phyloP scores from a whole-genome alignment of 1,284 basidiomycete species.

The Malassezia obtusa region DNA sequence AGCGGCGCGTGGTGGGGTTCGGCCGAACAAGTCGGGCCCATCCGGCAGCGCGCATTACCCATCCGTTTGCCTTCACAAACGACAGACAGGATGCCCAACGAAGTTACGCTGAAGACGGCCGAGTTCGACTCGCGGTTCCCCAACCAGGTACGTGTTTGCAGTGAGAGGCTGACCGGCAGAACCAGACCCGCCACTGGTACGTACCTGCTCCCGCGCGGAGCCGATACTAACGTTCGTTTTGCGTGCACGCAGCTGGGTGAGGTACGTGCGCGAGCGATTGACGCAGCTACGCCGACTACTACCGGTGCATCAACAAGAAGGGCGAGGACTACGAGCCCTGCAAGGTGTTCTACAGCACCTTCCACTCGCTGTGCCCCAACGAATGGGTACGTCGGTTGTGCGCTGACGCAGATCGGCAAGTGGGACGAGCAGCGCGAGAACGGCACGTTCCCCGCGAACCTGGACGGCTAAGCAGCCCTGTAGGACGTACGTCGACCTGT shows the following conservation, averaged over 20 bases:
- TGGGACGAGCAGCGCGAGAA: slow-evolving; percentile 48
- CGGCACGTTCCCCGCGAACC: slow-evolving; percentile 42
- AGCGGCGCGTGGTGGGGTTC: background rate
- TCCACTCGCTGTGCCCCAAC: slow-evolving; percentile 89
- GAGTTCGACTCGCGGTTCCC: slow-evolving; percentile 47
- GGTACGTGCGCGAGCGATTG: slow-evolving; percentile 23
- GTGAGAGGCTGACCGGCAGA: slow-evolving; percentile 19
- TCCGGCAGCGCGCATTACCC: background rate
- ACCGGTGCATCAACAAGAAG: slow-evolving; percentile 93
- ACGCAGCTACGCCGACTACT: slow-evolving; percentile 59
- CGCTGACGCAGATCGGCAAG: slow-evolving; percentile 32
- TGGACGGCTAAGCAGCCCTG: slow-evolving; percentile 28
- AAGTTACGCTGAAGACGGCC: slow-evolving; percentile 42
- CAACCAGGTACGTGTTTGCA: slow-evolving; percentile 29
- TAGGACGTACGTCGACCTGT: background rate
- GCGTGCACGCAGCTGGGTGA: slow-evolving; percentile 43
- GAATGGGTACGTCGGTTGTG: slow-evolving; percentile 39
- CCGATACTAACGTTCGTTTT: slow-evolving; percentile 7
- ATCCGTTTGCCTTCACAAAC: background rate
- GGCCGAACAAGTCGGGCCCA: slow-evolving; percentile 7
- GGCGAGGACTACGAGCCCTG: slow-evolving; percentile 95
- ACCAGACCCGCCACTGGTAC: slow-evolving; percentile 48
- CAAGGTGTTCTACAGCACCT: slow-evolving; percentile 96
- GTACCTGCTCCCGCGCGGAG: background rate
- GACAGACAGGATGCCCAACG: slow-evolving; percentile 23